phyloP scores from a whole-genome alignment of 2,329 filamentous ascomycete species.

The Cryphonectria nitschkei region DNA sequence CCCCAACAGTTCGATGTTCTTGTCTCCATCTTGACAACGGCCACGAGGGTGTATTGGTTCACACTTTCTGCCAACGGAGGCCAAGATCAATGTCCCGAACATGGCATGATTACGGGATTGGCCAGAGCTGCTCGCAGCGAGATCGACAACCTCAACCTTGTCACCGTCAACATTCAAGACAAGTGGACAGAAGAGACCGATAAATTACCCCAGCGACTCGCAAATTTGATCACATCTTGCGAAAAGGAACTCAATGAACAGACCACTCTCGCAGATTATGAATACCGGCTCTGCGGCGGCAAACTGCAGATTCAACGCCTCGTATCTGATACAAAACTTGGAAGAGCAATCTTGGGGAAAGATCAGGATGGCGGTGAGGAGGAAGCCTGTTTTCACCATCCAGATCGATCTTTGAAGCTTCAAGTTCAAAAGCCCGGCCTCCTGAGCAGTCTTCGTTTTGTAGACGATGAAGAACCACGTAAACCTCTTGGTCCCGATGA shows the following conservation, averaged over 20 bases:
- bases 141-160: neutral
- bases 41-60: neutral
- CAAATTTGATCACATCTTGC: neutral
- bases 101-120: neutral
- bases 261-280: neutral
- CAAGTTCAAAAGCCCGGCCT: conserved; percentile 22
- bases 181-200: neutral
- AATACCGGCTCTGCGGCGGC: neutral
- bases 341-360: neutral
- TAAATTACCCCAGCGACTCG: neutral
- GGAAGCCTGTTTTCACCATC: neutral
- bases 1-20: neutral
- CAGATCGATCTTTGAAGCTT: neutral
- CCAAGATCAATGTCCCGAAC: neutral
- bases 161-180: neutral
- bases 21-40: neutral
- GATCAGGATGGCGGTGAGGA: neutral
- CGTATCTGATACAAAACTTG: neutral
- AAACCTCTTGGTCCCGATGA: conserved; percentile 20
- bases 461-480: conserved; percentile 12
- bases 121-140: neutral
- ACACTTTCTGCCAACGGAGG: neutral
- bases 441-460: conserved; percentile 26
- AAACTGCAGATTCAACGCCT: neutral
- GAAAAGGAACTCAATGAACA: neutral